A percentile compares a stretch with the other conserved stretches of the same genome.
These are phyloP conservation scores for Saposhnikovia divaricata DNA, from an alignment of 129 eudicot species.

Conservation along the genomic window DNA sequence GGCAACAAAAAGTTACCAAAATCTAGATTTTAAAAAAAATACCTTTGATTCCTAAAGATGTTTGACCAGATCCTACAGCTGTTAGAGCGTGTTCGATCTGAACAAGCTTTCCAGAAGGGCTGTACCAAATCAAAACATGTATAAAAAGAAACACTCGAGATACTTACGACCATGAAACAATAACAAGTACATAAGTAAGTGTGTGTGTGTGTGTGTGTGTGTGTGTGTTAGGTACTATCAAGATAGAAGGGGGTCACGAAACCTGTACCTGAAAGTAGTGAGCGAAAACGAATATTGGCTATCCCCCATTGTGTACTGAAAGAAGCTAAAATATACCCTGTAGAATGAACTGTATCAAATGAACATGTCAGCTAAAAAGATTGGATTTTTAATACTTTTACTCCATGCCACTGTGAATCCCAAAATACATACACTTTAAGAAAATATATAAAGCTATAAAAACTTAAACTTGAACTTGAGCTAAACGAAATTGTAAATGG, in stretches of 20 bases:
- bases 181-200: background rate
- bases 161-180: background rate
- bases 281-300: slow-evolving; percentile 97
- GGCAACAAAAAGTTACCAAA: background rate
- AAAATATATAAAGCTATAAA: background rate
- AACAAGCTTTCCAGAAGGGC: slow-evolving; percentile 99
- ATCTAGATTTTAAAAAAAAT: background rate
- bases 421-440: background rate
- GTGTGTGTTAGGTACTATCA: background rate
- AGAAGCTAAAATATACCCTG: slow-evolving; percentile 3
- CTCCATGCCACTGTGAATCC: background rate
- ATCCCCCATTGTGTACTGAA: slow-evolving; percentile 60
- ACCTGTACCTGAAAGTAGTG: slow-evolving; percentile 89
- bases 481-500: background rate
- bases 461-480: background rate
- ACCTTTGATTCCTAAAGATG: slow-evolving; percentile 95
- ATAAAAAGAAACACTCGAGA: background rate
- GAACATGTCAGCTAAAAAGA: background rate
- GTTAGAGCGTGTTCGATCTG: slow-evolving; percentile 96
- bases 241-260: background rate
- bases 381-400: background rate
- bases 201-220: background rate
- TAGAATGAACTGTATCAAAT: background rate
- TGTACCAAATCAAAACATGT: slow-evolving; percentile 13
- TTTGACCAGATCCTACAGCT: slow-evolving; percentile 97